Conservation (phyloP, 441 rosid species). For the Arabidopsis lyrata region DNA sequence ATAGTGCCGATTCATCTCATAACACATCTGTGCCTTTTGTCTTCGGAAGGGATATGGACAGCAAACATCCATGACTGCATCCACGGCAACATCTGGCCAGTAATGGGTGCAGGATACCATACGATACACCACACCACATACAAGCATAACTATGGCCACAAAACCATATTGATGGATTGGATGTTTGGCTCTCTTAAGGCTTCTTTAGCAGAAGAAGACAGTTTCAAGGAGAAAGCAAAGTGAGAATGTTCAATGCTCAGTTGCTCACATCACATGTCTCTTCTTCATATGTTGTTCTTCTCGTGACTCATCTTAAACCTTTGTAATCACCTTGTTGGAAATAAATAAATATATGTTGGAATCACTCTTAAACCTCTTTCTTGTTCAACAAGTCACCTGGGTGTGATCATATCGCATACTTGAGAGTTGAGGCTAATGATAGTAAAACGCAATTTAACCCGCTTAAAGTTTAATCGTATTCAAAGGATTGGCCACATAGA, state of each 20-base stretch:
- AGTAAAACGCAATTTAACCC: neutral
- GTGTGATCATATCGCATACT: neutral
- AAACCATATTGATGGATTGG: constrained; percentile 91
- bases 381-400: constrained; percentile 16
- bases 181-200: constrained; percentile 74
- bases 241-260: constrained; percentile 30
- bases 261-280: constrained; percentile 1
- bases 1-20: constrained; percentile 71
- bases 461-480: neutral
- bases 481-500: neutral
- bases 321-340: neutral
- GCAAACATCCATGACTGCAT: constrained; percentile 85
- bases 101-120: constrained; percentile 93
- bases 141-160: constrained; percentile 86
- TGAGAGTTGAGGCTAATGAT: neutral
- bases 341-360: too few species aligned
- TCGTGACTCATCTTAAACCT: neutral
- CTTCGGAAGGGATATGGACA: constrained; percentile 77
- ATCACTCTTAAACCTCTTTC: neutral
- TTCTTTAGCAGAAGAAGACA: constrained; percentile 50
- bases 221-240: constrained; percentile 49
- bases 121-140: constrained; percentile 90
- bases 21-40: constrained; percentile 68
- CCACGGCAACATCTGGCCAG: constrained; percentile 73
- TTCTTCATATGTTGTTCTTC: neutral